Conservation (phyloP, 2,329 filamentous ascomycete genomes). For the Penicillium expansum region DNA sequence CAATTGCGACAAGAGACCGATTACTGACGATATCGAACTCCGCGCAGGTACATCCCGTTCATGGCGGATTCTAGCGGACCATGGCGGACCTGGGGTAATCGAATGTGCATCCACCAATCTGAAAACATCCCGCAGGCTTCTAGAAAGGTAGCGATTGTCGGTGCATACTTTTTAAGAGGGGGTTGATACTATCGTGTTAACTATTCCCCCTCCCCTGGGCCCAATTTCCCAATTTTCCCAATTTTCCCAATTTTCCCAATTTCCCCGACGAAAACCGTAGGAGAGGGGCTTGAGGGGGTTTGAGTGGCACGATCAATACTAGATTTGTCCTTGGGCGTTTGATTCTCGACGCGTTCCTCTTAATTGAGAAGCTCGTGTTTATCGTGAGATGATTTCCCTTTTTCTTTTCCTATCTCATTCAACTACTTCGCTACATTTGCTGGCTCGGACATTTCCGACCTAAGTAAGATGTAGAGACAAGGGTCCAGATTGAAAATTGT, state of each 20-base stretch:
- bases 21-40: conserved; percentile 26
- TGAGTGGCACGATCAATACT: background rate
- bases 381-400: background rate
- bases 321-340: background rate
- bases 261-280: conserved; percentile 22
- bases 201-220: background rate
- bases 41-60: conserved; percentile 26
- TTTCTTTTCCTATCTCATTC: background rate
- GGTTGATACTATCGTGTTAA: conserved; percentile 19
- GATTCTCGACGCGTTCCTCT: background rate
- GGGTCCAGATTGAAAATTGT: background rate
- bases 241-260: background rate
- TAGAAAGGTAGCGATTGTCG: conserved; percentile 24
- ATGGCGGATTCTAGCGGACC: conserved; percentile 1
- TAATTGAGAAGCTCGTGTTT: background rate
- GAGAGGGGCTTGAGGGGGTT: background rate
- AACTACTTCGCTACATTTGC: background rate
- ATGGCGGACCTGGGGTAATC: conserved; percentile 33
- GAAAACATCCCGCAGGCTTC: conserved; percentile 15
- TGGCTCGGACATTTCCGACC: background rate
- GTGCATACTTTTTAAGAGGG: conserved; percentile 22
- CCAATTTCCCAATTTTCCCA: no score
- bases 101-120: conserved; percentile 22
- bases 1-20: conserved; percentile 27
- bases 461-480: background rate